phyloP scores from a whole-genome alignment of 2,329 filamentous ascomycete genomes.

The Hyphodiscus sp. region DNA sequence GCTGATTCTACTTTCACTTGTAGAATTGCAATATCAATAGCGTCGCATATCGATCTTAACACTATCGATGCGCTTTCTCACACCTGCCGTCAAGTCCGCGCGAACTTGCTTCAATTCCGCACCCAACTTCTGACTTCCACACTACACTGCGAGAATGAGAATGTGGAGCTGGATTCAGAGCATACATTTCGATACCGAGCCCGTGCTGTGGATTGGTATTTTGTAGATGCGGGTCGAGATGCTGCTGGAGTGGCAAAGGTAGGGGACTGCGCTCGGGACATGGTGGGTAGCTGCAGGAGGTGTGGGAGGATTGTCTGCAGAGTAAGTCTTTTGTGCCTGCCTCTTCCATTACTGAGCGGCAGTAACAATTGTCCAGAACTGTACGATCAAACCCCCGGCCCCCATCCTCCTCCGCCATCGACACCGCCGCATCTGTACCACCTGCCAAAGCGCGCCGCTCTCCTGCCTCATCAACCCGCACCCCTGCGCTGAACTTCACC shows the following conservation, averaged over 20 bases:
- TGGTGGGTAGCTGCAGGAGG: constrained; percentile 76
- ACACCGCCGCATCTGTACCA: constrained; percentile 72
- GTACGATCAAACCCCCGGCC: constrained; percentile 75
- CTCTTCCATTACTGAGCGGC: constrained; percentile 38
- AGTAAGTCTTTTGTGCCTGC: constrained; percentile 46
- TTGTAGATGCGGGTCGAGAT: constrained; percentile 46
- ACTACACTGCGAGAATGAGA: constrained; percentile 73
- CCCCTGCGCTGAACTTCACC: not conserved
- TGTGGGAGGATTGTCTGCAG: constrained; percentile 76
- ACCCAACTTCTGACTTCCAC: constrained; percentile 66
- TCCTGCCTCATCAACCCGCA: constrained; percentile 36
- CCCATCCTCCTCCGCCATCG: constrained; percentile 61
- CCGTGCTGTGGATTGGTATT: constrained; percentile 51
- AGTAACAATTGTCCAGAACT: constrained; percentile 57
- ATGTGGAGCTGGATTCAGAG: constrained; percentile 45
- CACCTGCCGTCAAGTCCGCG: constrained; percentile 74
- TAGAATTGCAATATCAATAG: constrained; percentile 73
- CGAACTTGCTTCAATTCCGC: constrained; percentile 72
- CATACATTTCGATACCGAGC: constrained; percentile 52
- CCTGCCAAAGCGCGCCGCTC: constrained; percentile 68
- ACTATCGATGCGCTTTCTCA: constrained; percentile 76
- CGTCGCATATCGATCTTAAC: constrained; percentile 76
- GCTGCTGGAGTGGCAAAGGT: constrained; percentile 56
- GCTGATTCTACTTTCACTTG: not conserved
- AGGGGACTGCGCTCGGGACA: constrained; percentile 75